These are phyloP conservation scores for Lentinula aciculospora DNA, from an alignment of 768 basidiomycete genomes.

Conservation along the genomic window DNA sequence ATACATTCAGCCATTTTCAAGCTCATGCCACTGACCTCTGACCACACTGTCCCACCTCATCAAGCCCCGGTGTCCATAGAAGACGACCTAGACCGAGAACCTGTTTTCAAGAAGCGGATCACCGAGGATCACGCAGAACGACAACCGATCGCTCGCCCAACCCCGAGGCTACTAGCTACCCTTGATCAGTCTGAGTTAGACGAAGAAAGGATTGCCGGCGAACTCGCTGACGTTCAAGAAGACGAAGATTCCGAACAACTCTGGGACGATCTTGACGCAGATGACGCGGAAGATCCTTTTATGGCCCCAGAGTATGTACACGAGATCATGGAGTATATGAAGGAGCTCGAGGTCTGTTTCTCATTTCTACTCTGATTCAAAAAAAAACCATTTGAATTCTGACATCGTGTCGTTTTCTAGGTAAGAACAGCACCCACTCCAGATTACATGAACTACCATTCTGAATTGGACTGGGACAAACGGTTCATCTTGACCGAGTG, in stretches of 20 bases:
- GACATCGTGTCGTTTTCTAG: slow-evolving; percentile 25
- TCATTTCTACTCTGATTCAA: not conserved
- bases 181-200: slow-evolving; percentile 32
- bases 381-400: too few relatives aligned
- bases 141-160: slow-evolving; percentile 33
- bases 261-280: slow-evolving; percentile 93
- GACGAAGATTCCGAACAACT: slow-evolving; percentile 58
- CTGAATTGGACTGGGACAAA: slow-evolving; percentile 95
- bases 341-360: slow-evolving; percentile 71
- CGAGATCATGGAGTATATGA: slow-evolving; percentile 92
- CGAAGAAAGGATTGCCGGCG: slow-evolving; percentile 40
- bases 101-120: slow-evolving; percentile 68
- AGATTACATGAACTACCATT: slow-evolving; percentile 92
- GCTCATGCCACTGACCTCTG: not conserved
- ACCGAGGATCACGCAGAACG: slow-evolving; percentile 29
- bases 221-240: slow-evolving; percentile 43
- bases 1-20: not conserved
- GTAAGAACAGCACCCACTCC: slow-evolving; percentile 83
- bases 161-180: slow-evolving; percentile 20
- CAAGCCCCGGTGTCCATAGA: slow-evolving; percentile 16
- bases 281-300: slow-evolving; percentile 88
- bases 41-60: slow-evolving; percentile 12
- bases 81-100: slow-evolving; percentile 41
- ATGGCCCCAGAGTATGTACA: slow-evolving; percentile 97
- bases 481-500: slow-evolving; percentile 93